Evolutionary conservation across 345 rosid genomes (phyloP).

Genomic region (Euphorbia tirucalli): DNA sequence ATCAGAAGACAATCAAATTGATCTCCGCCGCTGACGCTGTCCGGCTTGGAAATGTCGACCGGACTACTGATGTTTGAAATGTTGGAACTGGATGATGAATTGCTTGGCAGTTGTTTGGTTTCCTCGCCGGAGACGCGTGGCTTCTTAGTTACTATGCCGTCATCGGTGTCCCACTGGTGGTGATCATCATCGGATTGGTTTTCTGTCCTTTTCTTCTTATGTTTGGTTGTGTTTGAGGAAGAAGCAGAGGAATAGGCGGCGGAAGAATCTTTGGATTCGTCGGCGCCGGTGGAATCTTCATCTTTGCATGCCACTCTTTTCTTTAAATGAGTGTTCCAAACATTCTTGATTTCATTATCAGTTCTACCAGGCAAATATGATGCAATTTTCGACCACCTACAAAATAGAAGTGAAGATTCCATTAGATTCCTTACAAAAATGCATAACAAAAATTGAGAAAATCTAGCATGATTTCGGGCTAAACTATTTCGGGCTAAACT

Average conservation of each 20-base stretch:
- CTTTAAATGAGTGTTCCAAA: constrained; percentile 86
- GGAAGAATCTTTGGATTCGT: constrained; percentile 27
- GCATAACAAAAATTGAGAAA: no score
- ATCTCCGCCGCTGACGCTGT: background rate
- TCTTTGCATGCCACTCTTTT: constrained; percentile 35
- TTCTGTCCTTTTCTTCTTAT: constrained; percentile 8
- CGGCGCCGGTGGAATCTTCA: background rate
- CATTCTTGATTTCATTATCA: constrained; percentile 90
- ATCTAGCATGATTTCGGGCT: no score
- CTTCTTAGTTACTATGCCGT: constrained; percentile 26
- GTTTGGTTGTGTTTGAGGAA: constrained; percentile 21
- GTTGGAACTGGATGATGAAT: constrained; percentile 38
- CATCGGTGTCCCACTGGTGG: constrained; percentile 6
- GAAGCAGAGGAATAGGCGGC: constrained; percentile 38
- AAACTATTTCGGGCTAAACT: no score
- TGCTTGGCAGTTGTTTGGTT: constrained; percentile 30
- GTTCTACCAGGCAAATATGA: constrained; percentile 79
- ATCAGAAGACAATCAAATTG: constrained; percentile 2
- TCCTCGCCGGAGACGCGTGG: constrained; percentile 20
- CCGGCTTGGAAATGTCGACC: constrained; percentile 11
- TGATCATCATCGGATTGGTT: background rate
- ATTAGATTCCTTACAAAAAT: no score
- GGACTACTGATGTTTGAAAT: constrained; percentile 26
- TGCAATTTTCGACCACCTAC: constrained; percentile 93
- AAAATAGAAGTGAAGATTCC: background rate